phyloP scores from a whole-genome alignment of 129 eudicot genomes.

The Gnaphalium uliginosum region DNA sequence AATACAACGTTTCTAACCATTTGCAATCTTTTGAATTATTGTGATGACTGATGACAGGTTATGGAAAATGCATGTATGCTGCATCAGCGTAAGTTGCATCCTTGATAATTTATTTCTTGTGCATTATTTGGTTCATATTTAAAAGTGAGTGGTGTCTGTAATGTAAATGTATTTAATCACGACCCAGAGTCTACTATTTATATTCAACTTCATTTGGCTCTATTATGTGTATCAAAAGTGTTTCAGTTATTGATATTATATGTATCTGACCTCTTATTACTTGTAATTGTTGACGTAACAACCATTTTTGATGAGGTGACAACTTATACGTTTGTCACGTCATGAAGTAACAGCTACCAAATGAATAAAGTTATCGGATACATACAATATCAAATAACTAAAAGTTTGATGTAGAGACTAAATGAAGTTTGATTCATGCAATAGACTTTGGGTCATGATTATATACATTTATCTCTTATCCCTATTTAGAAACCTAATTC shows the following conservation, averaged over 20 bases:
- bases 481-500: neutral
- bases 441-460: neutral
- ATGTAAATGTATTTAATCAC: too few species aligned
- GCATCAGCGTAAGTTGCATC: constrained; percentile 50
- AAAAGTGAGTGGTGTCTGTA: neutral
- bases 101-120: neutral
- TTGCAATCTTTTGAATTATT: neutral
- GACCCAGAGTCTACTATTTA: neutral
- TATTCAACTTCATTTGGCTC: too few species aligned
- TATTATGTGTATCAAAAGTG: too few species aligned
- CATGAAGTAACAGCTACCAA: too few species aligned
- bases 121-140: neutral
- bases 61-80: constrained; percentile 48
- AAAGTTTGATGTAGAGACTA: neutral
- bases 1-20: neutral
- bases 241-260: too few species aligned
- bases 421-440: too few species aligned
- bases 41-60: constrained; percentile 41
- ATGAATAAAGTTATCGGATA: too few species aligned
- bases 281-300: too few species aligned
- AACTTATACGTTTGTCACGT: too few species aligned
- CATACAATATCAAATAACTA: too few species aligned
- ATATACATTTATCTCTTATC: neutral
- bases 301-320: too few species aligned
- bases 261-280: too few species aligned